Evolutionary conservation across 2,329 filamentous ascomycete species (phyloP), one percentile per base, ranked within the genome.

Genomic region (Chrysosporium keratinophilum): DNA sequence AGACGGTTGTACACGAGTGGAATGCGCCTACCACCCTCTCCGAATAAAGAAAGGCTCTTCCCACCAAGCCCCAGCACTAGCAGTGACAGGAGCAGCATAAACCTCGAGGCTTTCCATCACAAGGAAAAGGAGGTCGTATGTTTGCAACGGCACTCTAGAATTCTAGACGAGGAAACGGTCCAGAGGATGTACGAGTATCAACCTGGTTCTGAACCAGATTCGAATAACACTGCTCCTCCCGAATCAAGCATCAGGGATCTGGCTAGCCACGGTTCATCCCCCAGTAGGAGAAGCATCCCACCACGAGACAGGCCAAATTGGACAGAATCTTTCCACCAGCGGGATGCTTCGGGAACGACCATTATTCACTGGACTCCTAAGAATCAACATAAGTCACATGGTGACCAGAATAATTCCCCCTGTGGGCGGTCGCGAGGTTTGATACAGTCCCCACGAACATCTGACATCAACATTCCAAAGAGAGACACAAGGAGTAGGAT

Each of bases 21-120:
- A 28, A 55, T 55, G 56, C 33, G 15, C 11, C 33, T 57, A 39
- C 55, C 56, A 14, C 56, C 56, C 14, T 55, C 56, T 6, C 56
- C 56, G 17, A 45, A 20, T 10, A 57, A 57, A 31, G 34, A 51
- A 42, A 45, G 56, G 28, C 34, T 57, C 6, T 57, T 57, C 37
- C 56, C 56, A 20, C 37, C 43, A 19, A 57, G 56, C 23, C 56
- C 56, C 5, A 45, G 43, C 11, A 43, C 41, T n/a, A 37, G 6
- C 15, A 43, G 35, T 31, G 45, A 39, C 23, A 41, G 40, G 49
- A 15, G 15, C 7, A 15, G 5, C 37, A 39, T 19, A 14, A 43
- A n/a, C 19, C 20, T 46, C 15, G 44, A 40, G 28, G 37, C 12
- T n/a, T 17, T 45, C 33, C 46, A 39, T 47, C 50, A 47, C 15